A percentile compares a stretch with the other conserved stretches of the same genome.
Evolutionary conservation across 306 rosid genomes (phyloP).

Genomic region (Fragaria iinumae): DNA sequence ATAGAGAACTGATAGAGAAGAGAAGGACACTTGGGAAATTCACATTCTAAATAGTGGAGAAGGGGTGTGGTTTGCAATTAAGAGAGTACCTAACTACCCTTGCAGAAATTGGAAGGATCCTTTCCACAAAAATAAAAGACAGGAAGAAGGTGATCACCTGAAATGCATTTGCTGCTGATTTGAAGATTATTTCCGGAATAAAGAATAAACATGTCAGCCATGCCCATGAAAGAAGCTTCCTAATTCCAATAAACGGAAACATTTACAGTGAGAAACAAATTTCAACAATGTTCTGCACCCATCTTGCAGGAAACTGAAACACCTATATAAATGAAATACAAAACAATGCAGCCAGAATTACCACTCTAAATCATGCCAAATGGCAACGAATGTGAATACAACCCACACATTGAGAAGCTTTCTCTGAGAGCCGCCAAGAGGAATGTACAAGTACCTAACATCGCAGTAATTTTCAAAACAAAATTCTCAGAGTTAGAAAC

Average conservation of each 20-base stretch:
- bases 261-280: slow-evolving; percentile 8
- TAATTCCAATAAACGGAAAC: slow-evolving; percentile 33
- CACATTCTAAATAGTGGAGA: not conserved
- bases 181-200: slow-evolving; percentile 74
- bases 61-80: not conserved
- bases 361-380: slow-evolving; percentile 99
- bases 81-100: not conserved
- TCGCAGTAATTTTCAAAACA: slow-evolving; percentile 17
- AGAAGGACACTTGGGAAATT: not conserved
- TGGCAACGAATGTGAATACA: slow-evolving; percentile 85
- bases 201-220: slow-evolving; percentile 95
- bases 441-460: slow-evolving; percentile 87
- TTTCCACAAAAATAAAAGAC: not conserved
- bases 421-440: slow-evolving; percentile 81
- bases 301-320: slow-evolving; percentile 25
- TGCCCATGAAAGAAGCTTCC: slow-evolving; percentile 99
- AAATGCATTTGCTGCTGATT: slow-evolving; percentile 69
- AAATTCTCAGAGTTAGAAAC: slow-evolving; percentile 12
- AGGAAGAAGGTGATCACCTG: slow-evolving; percentile 47
- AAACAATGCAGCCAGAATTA: slow-evolving; percentile 26
- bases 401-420: slow-evolving; percentile 85
- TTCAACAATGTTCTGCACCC: slow-evolving; percentile 26
- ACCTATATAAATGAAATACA: slow-evolving; percentile 6
- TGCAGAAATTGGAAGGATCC: not conserved
- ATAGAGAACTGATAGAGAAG: not conserved